phyloP scores from a whole-genome alignment of 768 basidiomycete genomes.

The Rhodocollybia butyracea region DNA sequence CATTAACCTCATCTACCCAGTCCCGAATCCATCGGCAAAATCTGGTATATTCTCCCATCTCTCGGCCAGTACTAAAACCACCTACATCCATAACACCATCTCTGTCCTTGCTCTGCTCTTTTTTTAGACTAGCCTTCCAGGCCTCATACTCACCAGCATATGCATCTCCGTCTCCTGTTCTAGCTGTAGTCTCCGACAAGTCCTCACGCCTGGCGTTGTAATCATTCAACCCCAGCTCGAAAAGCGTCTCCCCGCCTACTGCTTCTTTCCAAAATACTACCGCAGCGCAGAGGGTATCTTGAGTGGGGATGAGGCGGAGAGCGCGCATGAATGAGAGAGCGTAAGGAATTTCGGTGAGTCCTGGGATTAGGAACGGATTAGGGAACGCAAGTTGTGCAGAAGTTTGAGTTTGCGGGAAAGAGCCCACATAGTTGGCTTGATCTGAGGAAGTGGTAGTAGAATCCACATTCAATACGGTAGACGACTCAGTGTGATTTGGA shows the following conservation, averaged over 20 bases:
- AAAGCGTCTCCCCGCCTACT: not conserved
- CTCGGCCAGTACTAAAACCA: not conserved
- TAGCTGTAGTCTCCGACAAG: not conserved
- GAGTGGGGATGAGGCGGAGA: not conserved
- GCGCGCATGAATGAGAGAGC: conserved; percentile 2
- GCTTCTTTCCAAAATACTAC: conserved; percentile 7
- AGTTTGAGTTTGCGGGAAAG: not conserved
- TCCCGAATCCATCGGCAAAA: conserved; percentile 5
- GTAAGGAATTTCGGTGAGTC: not conserved
- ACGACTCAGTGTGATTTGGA: not conserved
- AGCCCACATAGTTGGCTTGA: too few relatives aligned
- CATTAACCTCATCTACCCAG: conserved; percentile 3
- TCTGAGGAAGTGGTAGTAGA: not conserved
- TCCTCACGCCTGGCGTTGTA: not conserved
- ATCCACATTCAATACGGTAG: not conserved
- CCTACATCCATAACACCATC: too few relatives aligned
- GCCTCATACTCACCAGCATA: not conserved
- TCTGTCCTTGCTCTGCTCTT: not conserved
- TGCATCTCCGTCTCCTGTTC: not conserved
- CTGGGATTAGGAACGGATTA: not conserved
- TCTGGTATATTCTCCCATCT: conserved; percentile 2
- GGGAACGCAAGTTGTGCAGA: not conserved
- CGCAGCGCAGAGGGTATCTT: conserved; percentile 4
- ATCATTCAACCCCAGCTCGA: not conserved
- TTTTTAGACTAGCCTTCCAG: not conserved